Evolutionary conservation across 352 stramenopile genomes (phyloP).

Genomic region (Pelagophyceae sp.): DNA sequence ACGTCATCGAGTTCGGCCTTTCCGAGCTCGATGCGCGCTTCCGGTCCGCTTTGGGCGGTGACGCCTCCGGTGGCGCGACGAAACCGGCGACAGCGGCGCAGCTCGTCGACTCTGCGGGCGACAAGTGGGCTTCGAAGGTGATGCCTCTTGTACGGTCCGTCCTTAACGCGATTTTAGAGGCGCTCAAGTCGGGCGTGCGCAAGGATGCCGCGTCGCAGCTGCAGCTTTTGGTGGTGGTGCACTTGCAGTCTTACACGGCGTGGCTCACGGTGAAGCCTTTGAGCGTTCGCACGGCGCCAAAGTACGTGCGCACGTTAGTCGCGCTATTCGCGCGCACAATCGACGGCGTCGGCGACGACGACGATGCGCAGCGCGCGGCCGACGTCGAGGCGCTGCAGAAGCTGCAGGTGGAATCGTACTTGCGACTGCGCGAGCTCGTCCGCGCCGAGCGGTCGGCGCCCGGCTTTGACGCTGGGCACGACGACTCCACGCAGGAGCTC

Average conservation of each 20-base stretch:
- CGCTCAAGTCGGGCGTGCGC: background rate
- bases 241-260: background rate
- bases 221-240: background rate
- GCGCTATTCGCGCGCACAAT: background rate
- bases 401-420: background rate
- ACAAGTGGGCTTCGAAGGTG: background rate
- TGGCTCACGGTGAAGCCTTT: slow-evolving; percentile 5
- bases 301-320: background rate
- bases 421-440: background rate
- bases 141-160: background rate
- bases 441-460: background rate
- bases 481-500: background rate
- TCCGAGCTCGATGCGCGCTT: background rate
- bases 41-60: background rate
- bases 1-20: background rate
- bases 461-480: background rate
- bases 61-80: too few species aligned
- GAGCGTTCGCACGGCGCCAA: background rate
- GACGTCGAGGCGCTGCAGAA: background rate
- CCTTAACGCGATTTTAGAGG: background rate
- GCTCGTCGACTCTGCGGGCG: background rate
- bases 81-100: too few species aligned
- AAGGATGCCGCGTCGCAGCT: background rate
- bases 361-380: background rate
- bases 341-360: background rate